These are phyloP conservation scores for Cornus florida DNA, from an alignment of 148 eudicot species.

Conservation along the genomic window DNA sequence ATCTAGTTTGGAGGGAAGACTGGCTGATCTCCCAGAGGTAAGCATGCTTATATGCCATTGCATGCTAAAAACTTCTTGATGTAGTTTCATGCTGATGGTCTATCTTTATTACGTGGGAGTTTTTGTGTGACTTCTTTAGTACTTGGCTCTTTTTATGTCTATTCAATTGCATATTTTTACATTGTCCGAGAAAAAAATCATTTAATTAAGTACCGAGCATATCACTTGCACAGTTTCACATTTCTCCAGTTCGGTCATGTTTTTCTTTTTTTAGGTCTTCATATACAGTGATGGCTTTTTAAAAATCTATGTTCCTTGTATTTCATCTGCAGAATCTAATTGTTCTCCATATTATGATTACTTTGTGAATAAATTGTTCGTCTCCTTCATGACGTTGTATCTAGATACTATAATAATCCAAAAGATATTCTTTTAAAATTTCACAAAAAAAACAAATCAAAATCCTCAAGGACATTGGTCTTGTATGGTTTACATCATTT, in stretches of 20 bases:
- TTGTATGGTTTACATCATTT: no score
- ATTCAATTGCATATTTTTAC: not conserved
- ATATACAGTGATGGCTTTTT: not conserved
- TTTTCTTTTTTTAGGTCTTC: not conserved
- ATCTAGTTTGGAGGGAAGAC: conserved; percentile 48
- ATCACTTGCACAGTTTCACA: no score
- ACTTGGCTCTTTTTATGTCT: not conserved
- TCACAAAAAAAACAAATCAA: no score
- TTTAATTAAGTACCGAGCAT: no score
- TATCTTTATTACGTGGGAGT: not conserved
- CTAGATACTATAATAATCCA: no score
- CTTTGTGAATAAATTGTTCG: no score
- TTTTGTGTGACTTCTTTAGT: not conserved
- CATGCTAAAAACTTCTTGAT: not conserved
- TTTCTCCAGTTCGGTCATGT: not conserved
- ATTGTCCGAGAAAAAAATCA: not conserved
- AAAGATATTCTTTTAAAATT: no score
- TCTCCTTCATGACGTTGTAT: no score
- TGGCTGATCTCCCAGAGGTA: conserved; percentile 60
- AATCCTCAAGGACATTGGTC: no score
- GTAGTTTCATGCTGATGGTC: not conserved
- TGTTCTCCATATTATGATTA: no score
- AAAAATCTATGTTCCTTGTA: no score
- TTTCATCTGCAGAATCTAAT: no score
- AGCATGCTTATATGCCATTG: not conserved